Evolutionary conservation across 176 grass and related monocot species (phyloP).

Genomic region (bread wheat (Triticum aestivum)): DNA sequence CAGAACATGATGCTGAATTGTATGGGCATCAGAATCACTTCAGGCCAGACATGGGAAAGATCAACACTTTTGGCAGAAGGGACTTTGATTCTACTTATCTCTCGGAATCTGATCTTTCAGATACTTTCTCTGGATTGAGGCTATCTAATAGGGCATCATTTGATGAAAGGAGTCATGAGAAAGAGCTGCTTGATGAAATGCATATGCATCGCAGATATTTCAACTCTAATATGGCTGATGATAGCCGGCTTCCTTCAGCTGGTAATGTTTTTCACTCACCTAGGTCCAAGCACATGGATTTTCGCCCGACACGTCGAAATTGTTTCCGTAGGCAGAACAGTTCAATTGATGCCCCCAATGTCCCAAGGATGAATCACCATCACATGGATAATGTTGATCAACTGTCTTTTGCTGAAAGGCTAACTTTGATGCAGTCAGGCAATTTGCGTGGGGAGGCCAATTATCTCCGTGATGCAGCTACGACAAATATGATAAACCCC

Average conservation of each 20-base stretch:
- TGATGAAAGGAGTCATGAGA: slow-evolving; percentile 27
- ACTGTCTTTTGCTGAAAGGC: slow-evolving; percentile 39
- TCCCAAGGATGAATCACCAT: slow-evolving; percentile 30
- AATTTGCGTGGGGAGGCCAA: slow-evolving; percentile 47
- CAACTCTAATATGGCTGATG: slow-evolving; percentile 26
- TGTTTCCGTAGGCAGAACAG: slow-evolving; percentile 39
- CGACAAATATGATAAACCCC: slow-evolving; percentile 27
- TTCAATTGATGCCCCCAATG: slow-evolving; percentile 30
- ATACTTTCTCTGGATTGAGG: slow-evolving; percentile 44
- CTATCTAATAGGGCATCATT: slow-evolving; percentile 34
- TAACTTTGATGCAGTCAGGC: slow-evolving; percentile 39
- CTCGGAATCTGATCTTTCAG: slow-evolving; percentile 41
- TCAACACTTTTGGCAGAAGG: slow-evolving; percentile 34
- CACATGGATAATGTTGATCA: slow-evolving; percentile 31
- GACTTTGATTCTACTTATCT: slow-evolving; percentile 15
- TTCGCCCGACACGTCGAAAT: slow-evolving; percentile 20
- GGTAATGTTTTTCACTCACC: slow-evolving; percentile 9
- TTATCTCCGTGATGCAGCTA: slow-evolving; percentile 14
- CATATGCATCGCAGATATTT: not conserved
- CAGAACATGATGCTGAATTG: slow-evolving; percentile 30
- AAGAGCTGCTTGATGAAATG: slow-evolving; percentile 46
- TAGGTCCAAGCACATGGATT: slow-evolving; percentile 22
- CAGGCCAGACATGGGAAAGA: slow-evolving; percentile 35
- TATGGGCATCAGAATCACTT: slow-evolving; percentile 25
- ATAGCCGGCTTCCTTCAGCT: not conserved